These are phyloP conservation scores for Fusarium heterosporum DNA, from an alignment of 2,329 filamentous ascomycete genomes.

Conservation along the genomic window DNA sequence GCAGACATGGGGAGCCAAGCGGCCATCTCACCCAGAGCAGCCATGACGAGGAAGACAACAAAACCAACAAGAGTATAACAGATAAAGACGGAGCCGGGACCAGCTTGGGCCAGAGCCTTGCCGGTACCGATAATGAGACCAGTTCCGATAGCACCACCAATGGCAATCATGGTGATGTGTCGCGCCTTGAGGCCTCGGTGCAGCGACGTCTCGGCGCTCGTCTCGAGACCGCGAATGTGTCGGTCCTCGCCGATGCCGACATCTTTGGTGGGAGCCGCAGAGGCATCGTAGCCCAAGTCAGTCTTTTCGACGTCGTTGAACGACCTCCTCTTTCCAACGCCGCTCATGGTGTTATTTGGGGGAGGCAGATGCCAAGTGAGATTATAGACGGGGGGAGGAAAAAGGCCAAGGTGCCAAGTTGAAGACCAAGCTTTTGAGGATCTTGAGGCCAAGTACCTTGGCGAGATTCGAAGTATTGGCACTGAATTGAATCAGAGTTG, in stretches of 20 bases:
- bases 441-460: constrained; percentile 18
- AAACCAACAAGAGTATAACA: constrained; percentile 76
- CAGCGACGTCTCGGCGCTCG: constrained; percentile 60
- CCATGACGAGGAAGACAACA: constrained; percentile 85
- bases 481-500: constrained; percentile 23
- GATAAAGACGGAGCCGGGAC: constrained; percentile 76
- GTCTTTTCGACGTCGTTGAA: constrained; percentile 45
- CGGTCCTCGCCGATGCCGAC: constrained; percentile 43
- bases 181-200: constrained; percentile 66
- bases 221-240: constrained; percentile 63
- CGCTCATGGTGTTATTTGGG: constrained; percentile 14
- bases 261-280: constrained; percentile 20
- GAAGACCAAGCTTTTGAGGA: constrained; percentile 24
- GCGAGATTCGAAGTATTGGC: constrained; percentile 7
- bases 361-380: background rate
- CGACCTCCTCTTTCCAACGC: constrained; percentile 21
- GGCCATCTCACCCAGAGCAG: constrained; percentile 85
- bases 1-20: constrained; percentile 82
- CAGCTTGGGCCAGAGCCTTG: constrained; percentile 64
- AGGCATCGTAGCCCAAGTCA: constrained; percentile 41
- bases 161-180: constrained; percentile 72
- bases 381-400: background rate
- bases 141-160: constrained; percentile 80
- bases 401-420: constrained; percentile 29
- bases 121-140: constrained; percentile 79